Percentiles rank a stretch among this genome's conserved stretches.
Evolutionary conservation across 176 grass and related monocot species (phyloP).

Genomic region (Lolium rigidum): DNA sequence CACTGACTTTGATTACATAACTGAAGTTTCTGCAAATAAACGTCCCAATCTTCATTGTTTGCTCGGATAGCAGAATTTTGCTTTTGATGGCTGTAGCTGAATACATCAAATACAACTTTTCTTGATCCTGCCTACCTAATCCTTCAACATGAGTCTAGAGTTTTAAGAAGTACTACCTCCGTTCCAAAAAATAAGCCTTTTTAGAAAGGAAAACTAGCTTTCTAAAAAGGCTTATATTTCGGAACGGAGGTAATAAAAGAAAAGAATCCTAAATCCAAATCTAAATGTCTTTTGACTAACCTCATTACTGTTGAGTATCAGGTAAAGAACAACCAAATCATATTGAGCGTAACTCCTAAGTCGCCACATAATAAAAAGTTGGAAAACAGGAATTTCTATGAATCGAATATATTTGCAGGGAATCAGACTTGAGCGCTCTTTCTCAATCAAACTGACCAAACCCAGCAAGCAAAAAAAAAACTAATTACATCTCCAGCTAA

Average conservation of each 20-base stretch:
- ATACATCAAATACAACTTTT: background rate
- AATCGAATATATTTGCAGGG: background rate
- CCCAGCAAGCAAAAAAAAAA: background rate
- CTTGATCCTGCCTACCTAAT: background rate
- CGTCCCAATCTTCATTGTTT: too few species aligned
- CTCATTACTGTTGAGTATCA: background rate
- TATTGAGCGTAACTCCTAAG: background rate
- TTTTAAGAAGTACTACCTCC: too few species aligned
- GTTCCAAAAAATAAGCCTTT: too few species aligned
- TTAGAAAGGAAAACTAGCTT: too few species aligned
- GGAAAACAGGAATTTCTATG: background rate
- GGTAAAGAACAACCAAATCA: background rate
- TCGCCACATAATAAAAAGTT: too few species aligned
- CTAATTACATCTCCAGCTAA: background rate
- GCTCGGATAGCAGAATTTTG: background rate
- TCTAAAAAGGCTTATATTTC: too few species aligned
- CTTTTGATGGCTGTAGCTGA: background rate
- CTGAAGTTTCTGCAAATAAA: background rate
- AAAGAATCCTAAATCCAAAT: background rate
- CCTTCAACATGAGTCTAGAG: background rate
- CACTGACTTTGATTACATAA: too few species aligned
- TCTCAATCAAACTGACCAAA: background rate
- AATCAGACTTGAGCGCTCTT: background rate
- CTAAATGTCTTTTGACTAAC: background rate
- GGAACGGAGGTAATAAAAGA: too few species aligned